These are phyloP conservation scores for Xylaria arbuscula DNA, from an alignment of 2,329 filamentous ascomycete species.

Conservation along the genomic window DNA sequence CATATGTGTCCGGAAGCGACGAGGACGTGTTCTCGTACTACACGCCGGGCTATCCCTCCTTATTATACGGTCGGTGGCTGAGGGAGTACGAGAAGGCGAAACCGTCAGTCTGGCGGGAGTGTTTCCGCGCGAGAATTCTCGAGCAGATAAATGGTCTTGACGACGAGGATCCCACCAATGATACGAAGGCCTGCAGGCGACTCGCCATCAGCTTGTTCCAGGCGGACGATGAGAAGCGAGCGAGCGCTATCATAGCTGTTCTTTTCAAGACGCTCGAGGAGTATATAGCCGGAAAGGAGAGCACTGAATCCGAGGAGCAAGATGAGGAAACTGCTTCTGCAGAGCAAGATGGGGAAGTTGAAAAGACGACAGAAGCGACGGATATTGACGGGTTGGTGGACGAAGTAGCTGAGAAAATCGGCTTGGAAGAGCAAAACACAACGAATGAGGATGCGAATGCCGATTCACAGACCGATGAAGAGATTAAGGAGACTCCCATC, in stretches of 20 bases:
- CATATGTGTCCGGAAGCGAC: constrained; percentile 9
- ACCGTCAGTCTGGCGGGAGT: constrained; percentile 19
- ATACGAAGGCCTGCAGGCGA: constrained; percentile 6
- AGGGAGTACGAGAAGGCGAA: constrained; percentile 22
- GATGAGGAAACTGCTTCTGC: not conserved
- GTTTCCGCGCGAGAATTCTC: constrained; percentile 18
- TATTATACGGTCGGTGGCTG: constrained; percentile 19
- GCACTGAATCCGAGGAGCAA: not conserved
- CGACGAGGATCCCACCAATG: constrained; percentile 19
- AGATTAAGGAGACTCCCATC: not conserved
- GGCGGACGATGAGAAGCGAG: constrained; percentile 11
- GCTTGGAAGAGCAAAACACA: not conserved
- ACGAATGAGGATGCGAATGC: not conserved
- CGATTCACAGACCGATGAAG: not conserved
- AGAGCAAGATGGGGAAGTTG: not conserved
- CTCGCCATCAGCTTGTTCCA: constrained; percentile 18
- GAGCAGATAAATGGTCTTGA: constrained; percentile 18
- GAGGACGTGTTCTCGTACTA: constrained; percentile 19
- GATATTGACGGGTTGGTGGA: not conserved
- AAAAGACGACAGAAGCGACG: not conserved
- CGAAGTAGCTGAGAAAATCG: not conserved
- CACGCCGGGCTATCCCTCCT: constrained; percentile 9
- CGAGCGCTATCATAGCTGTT: constrained; percentile 8
- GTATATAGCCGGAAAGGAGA: constrained; percentile 3
- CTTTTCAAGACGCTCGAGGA: constrained; percentile 21